A percentile compares a stretch with the other conserved stretches of the same genome.
Conservation (phyloP, 805 yeast genomes). For the Ogataea nakhonphanomensis region DNA sequence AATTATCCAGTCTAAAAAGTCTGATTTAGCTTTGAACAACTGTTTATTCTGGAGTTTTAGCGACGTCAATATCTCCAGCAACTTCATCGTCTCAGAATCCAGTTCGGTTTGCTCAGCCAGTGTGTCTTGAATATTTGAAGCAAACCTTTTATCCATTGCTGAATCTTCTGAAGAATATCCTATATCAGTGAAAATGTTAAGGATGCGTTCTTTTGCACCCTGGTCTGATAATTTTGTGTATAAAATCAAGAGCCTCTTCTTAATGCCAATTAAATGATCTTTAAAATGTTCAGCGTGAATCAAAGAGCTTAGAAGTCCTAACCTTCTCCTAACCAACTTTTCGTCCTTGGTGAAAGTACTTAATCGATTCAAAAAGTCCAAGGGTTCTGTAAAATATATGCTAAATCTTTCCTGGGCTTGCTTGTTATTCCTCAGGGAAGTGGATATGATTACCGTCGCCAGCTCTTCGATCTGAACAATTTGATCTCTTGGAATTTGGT, state of each 20-base stretch:
- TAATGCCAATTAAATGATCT: constrained; percentile 21
- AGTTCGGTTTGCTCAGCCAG: constrained; percentile 25
- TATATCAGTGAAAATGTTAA: constrained; percentile 46
- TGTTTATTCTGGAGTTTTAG: constrained; percentile 31
- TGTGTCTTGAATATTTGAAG: constrained; percentile 36
- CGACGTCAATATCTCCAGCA: constrained; percentile 38
- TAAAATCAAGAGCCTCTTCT: constrained; percentile 22
- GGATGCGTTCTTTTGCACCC: constrained; percentile 36
- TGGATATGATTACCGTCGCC: constrained; percentile 57
- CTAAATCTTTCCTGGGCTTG: constrained; percentile 27
- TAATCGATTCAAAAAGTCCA: constrained; percentile 19
- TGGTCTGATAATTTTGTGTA: constrained; percentile 20
- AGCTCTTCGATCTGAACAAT: constrained; percentile 41
- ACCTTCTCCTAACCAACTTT: constrained; percentile 34
- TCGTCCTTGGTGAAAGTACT: constrained; percentile 8
- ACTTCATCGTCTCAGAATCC: constrained; percentile 36
- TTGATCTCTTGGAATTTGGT: too few relatives aligned
- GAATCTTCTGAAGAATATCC: constrained; percentile 6
- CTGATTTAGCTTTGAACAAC: constrained; percentile 33
- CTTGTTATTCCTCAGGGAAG: constrained; percentile 72
- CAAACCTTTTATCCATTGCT: constrained; percentile 31
- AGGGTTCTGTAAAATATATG: constrained; percentile 17
- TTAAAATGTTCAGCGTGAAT: constrained; percentile 37
- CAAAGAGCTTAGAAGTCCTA: constrained; percentile 52
- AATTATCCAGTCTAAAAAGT: constrained; percentile 64